A percentile compares a stretch with the other conserved stretches of the same genome.
These are phyloP conservation scores for Colletotrichum shisoi DNA, from an alignment of 2,329 filamentous ascomycete genomes.

Conservation along the genomic window DNA sequence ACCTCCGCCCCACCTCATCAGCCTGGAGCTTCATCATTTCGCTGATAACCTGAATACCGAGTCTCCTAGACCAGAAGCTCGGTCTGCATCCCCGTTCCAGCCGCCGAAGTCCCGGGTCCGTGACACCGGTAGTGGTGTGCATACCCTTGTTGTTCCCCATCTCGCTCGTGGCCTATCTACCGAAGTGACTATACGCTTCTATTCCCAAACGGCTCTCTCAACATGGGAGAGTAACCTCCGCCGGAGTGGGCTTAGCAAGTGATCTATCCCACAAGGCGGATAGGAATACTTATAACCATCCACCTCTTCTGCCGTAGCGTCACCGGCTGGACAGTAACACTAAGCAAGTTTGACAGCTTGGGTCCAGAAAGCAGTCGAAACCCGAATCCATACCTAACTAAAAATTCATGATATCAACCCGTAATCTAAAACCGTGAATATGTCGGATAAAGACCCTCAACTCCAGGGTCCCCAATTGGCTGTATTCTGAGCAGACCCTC, in stretches of 20 bases:
- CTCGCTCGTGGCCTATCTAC: constrained; percentile 12
- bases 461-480: constrained; percentile 10
- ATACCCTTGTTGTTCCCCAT: not conserved
- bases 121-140: not conserved
- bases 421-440: constrained; percentile 28
- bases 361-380: constrained; percentile 6
- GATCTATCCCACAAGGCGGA: constrained; percentile 11
- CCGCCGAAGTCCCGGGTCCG: not conserved
- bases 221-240: constrained; percentile 7
- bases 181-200: constrained; percentile 23
- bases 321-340: constrained; percentile 27
- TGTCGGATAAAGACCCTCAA: constrained; percentile 6
- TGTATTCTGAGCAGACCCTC: not conserved
- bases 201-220: not conserved
- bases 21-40: not conserved
- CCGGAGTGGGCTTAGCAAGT: not conserved
- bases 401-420: constrained; percentile 14
- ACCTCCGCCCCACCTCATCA: constrained; percentile 1
- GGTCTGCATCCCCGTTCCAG: not conserved
- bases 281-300: not conserved
- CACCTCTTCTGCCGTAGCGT: constrained; percentile 15
- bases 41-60: not conserved
- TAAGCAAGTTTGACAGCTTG: constrained; percentile 28
- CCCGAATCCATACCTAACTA: constrained; percentile 2
- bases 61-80: not conserved